Evolutionary conservation across 2,329 filamentous ascomycete species (phyloP).

Genomic region (Whalleya microplaca): DNA sequence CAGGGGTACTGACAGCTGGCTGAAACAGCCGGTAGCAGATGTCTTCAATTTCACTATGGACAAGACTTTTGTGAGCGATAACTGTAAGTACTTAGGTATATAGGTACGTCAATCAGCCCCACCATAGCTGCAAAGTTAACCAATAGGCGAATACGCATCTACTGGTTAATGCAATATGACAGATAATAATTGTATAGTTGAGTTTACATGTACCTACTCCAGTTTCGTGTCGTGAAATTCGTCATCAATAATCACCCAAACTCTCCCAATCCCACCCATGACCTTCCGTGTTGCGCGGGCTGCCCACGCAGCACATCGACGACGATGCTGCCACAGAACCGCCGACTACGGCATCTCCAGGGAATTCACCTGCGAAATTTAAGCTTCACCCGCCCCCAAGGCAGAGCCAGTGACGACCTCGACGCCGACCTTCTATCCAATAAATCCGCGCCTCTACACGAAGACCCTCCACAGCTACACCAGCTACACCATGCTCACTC

Average conservation of each 20-base stretch:
- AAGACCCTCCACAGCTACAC: slow-evolving; percentile 50
- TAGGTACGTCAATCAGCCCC: neutral
- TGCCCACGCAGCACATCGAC: slow-evolving; percentile 35
- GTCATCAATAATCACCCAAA: slow-evolving; percentile 7
- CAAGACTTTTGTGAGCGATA: too few species aligned
- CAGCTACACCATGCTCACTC: slow-evolving; percentile 61
- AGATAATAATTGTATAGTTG: too few species aligned
- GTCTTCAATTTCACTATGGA: too few species aligned
- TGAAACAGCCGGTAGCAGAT: too few species aligned
- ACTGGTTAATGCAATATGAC: neutral
- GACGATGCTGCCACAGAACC: slow-evolving; percentile 70
- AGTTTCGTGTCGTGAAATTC: slow-evolving; percentile 3
- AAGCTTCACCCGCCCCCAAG: slow-evolving; percentile 62
- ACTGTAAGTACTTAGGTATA: too few species aligned
- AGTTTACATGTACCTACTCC: neutral
- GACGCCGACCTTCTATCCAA: slow-evolving; percentile 70
- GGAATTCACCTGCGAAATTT: slow-evolving; percentile 88
- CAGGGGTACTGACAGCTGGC: too few species aligned
- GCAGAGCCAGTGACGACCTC: slow-evolving; percentile 77
- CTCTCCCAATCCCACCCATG: slow-evolving; percentile 15
- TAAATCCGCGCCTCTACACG: slow-evolving; percentile 61
- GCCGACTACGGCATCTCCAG: slow-evolving; percentile 84
- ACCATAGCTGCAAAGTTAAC: neutral
- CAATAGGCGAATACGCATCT: neutral
- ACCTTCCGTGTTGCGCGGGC: slow-evolving; percentile 29